phyloP scores from a whole-genome alignment of 192 early-diverging fungal species.

The Endogone sp. region DNA sequence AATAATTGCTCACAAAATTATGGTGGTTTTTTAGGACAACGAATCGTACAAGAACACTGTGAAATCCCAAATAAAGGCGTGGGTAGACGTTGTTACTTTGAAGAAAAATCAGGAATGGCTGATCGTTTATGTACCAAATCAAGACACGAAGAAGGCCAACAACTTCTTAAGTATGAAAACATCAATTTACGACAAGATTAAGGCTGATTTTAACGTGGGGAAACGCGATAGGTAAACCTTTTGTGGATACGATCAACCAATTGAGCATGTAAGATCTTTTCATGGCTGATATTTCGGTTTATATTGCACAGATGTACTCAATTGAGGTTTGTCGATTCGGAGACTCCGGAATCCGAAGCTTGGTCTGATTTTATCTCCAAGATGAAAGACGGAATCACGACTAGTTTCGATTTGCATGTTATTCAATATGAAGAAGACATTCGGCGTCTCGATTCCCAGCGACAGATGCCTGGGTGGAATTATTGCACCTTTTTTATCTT shows the following conservation, averaged over 20 bases:
- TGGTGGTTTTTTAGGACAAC: slow-evolving; percentile 51
- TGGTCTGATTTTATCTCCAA: slow-evolving; percentile 72
- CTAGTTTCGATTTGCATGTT: slow-evolving; percentile 74
- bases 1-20: too few relatives aligned
- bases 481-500: slow-evolving; percentile 96
- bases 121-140: slow-evolving; percentile 69
- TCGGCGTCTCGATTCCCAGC: slow-evolving; percentile 81
- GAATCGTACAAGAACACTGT: slow-evolving; percentile 69
- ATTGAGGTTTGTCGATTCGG: slow-evolving; percentile 26
- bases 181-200: slow-evolving; percentile 81
- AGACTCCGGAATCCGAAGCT: slow-evolving; percentile 52
- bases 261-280: too few relatives aligned
- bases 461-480: slow-evolving; percentile 98
- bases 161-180: slow-evolving; percentile 56
- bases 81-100: slow-evolving; percentile 65
- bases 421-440: slow-evolving; percentile 87
- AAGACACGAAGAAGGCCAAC: slow-evolving; percentile 42
- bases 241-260: too few relatives aligned
- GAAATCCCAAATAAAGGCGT: slow-evolving; percentile 67
- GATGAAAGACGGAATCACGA: slow-evolving; percentile 69
- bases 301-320: neutral
- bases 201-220: slow-evolving; percentile 73
- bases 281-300: neutral
- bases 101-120: slow-evolving; percentile 92
- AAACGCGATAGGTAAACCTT: slow-evolving; percentile 54